Base-by-base conservation (phyloP, 2,329 filamentous ascomycete genomes). In the Trichoderma arundinaceum region DNA sequence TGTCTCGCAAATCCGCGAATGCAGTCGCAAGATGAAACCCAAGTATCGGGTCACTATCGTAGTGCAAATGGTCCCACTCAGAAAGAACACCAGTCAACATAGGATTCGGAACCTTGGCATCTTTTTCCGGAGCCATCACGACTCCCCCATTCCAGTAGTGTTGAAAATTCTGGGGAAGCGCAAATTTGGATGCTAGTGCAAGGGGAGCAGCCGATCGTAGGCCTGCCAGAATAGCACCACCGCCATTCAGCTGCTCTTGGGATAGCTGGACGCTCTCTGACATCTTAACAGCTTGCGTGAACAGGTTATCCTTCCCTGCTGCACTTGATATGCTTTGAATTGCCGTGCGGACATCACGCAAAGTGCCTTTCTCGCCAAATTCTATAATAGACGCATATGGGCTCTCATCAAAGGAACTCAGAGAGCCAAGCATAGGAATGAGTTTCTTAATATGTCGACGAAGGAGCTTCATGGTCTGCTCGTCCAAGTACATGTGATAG, bases 21-120 rank as follows among this genome's bases (percentile, higher is more conserved):
- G 80, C 82, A 0, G 79, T 75, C 2, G 84, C 83, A n/a, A 88
- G 77, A 72, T 89, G 86, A 65, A 84, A 89, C 1, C 85, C 82
- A 6, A 82, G 70, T 0, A 87, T 67, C 0, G 87, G 86, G 66
- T 88, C 77, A 4, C 78, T 79, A 4, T 76, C 78, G 70, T 83
- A 82, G 66, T 84, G 81, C 33, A 88, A 73, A 2, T 75, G 67
- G 1, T 76, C 74, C n/a, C 72, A 67, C 3, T 72, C 67, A 0
- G 76, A 77, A 3, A 81, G 65, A 0, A 76, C n/a, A 67, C 70
- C 28, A 2, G 78, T 74, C 62, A 83, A 80, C 44, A 82, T 72
- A 44, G 86, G 84, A 68, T 86, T 85, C n/a, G 76, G 75, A 1
- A 72, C 58, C 19, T 70, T 32, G 46, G 22, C 68, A 15, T 67